Evolutionary conservation across 2,329 filamentous ascomycete species (phyloP).

Genomic region (Aspergillus sp.): DNA sequence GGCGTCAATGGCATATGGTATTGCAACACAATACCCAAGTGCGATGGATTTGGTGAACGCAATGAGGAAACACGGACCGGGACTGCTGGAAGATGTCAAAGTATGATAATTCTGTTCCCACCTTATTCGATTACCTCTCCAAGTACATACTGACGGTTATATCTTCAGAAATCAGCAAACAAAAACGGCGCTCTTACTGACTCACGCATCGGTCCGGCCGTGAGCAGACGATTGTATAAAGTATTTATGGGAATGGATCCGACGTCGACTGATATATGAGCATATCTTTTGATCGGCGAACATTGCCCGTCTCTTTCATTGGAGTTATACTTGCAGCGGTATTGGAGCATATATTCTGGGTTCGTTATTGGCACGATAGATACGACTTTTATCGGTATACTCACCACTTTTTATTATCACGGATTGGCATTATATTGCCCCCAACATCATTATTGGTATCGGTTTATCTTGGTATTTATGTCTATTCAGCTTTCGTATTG

Average conservation of each 20-base stretch:
- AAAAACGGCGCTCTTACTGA: constrained; percentile 49
- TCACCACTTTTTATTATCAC: no score
- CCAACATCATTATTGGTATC: no score
- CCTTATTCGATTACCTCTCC: background rate
- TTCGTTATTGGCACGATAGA: background rate
- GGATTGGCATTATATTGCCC: no score
- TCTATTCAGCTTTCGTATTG: no score
- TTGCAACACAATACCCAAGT: constrained; percentile 62
- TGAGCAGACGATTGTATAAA: constrained; percentile 51
- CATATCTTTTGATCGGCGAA: background rate
- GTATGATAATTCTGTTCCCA: constrained; percentile 23
- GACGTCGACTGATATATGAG: constrained; percentile 45
- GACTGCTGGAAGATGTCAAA: constrained; percentile 62
- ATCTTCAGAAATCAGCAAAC: constrained; percentile 49
- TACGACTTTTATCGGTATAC: no score
- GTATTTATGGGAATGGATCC: constrained; percentile 52
- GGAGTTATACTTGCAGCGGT: background rate
- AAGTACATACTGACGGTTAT: background rate
- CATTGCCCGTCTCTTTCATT: background rate
- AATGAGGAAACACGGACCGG: constrained; percentile 60
- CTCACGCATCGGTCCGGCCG: constrained; percentile 49
- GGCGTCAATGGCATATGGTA: constrained; percentile 69
- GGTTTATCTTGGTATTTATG: no score
- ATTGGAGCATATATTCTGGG: background rate
- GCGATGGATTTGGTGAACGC: constrained; percentile 61